Base-by-base conservation (phyloP, 768 basidiomycete genomes). In the Pisolithus albus region DNA sequence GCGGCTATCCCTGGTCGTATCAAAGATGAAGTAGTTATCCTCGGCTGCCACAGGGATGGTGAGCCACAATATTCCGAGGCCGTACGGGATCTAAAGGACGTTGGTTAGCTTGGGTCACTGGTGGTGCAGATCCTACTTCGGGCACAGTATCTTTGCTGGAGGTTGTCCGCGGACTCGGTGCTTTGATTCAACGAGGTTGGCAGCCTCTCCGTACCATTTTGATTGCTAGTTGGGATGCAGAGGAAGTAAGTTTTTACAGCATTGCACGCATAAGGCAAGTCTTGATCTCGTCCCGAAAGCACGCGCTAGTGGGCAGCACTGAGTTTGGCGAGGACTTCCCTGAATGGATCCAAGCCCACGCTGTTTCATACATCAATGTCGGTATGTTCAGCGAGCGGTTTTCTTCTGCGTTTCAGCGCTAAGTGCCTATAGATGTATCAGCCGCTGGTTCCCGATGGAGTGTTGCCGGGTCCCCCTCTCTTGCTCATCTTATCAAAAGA, bases 311-410 rank as follows among this genome's bases (percentile, higher is more conserved):
- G 36, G 94, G 94, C 24, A 88, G 84, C 60, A 94, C 90, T 4
- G 95, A 97, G 68, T 95, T 86, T 80, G 92, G 84, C 3, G 95
- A 97, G 65, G 95, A 97, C 63, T 97, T 95, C 61, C 63, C 82
- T 0, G 75, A 80, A 15, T 95, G 87, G 82, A 81, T 97, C 37
- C 75, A 79, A 38, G 72, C 85, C 32, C 79, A 94, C 55, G 87
- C 84, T 41, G 92, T 89, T 15, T 78, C 88, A 13, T 98, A 97
- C 63, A 70, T 96, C 52, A 96, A 96, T 62, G 75, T 93, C 23
- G 82, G 75, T 72, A 61, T 36, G 70, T 60, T n/a, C 18, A 44
- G 19, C 19, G 5, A 51, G 40, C 24, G 28, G 54, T 8, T 38
- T 23, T 46, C 15, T 46, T 43, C n/a, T 47, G 41, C 46, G 32